phyloP scores from a whole-genome alignment of 768 basidiomycete genomes.

The Suillus subluteus region DNA sequence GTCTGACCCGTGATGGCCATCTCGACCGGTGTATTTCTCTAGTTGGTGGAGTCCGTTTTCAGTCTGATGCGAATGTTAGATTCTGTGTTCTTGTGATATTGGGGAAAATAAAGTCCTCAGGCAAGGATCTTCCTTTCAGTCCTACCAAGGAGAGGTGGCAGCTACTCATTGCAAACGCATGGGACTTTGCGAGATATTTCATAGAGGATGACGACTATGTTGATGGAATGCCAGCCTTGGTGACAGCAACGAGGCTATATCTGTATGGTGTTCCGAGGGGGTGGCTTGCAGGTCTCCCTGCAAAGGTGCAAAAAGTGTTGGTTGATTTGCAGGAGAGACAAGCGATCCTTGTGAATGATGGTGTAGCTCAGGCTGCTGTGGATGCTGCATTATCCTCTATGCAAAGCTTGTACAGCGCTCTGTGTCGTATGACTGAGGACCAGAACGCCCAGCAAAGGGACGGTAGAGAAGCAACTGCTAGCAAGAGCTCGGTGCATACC shows the following conservation, averaged over 20 bases:
- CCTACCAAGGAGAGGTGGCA: background rate
- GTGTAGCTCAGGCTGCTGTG: background rate
- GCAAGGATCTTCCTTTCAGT: background rate
- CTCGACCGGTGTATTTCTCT: background rate
- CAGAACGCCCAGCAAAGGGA: too few relatives aligned
- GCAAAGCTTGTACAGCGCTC: background rate
- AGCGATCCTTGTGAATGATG: background rate
- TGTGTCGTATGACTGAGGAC: background rate
- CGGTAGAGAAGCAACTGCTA: too few relatives aligned
- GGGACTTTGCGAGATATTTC: too few relatives aligned
- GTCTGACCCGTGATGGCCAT: background rate
- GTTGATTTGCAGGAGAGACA: background rate
- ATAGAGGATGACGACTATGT: too few relatives aligned
- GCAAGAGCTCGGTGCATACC: too few relatives aligned
- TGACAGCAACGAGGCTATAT: background rate
- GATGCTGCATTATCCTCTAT: background rate
- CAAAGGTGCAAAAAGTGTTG: background rate
- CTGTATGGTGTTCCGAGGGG: background rate
- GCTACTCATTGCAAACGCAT: background rate
- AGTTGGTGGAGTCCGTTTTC: too few relatives aligned
- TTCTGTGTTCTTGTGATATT: background rate
- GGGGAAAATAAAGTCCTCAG: background rate
- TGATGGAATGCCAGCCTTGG: background rate
- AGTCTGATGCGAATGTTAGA: too few relatives aligned
- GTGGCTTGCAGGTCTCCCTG: background rate